Conservation (phyloP, 352 stramenopile species). For the Globisporangium splendens region DNA sequence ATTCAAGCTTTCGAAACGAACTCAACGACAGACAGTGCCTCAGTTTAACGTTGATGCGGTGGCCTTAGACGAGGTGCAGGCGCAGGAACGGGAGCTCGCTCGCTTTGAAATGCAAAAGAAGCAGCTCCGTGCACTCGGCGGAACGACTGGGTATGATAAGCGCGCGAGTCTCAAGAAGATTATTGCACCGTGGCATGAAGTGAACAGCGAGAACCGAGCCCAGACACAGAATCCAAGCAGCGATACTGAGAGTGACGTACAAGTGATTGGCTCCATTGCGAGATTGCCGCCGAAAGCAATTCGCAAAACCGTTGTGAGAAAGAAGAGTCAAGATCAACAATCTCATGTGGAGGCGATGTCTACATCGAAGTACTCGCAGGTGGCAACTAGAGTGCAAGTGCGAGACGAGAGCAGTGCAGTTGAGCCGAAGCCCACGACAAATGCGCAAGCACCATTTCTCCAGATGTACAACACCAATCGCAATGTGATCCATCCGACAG, state of each 20-base stretch:
- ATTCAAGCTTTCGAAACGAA: not conserved
- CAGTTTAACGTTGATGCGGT: slow-evolving; percentile 18
- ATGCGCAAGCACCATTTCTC: not conserved
- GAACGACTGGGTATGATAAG: not conserved
- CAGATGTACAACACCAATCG: not conserved
- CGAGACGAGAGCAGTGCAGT: not conserved
- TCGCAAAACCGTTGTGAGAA: not conserved
- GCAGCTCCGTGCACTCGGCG: slow-evolving; percentile 3
- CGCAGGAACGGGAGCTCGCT: slow-evolving; percentile 39
- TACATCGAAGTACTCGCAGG: too few species aligned
- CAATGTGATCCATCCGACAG: slow-evolving; percentile 6
- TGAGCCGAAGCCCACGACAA: too few species aligned
- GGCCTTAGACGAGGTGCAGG: slow-evolving; percentile 29
- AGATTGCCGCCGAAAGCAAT: not conserved
- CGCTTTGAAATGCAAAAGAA: slow-evolving; percentile 27
- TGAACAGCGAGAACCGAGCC: not conserved
- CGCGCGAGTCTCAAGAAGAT: not conserved
- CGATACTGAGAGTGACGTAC: slow-evolving; percentile 1
- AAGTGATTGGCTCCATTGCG: not conserved
- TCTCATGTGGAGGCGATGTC: too few species aligned
- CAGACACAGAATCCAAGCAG: not conserved
- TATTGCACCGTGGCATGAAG: too few species aligned
- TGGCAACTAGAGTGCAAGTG: not conserved
- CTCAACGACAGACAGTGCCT: not conserved
- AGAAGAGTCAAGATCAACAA: too few species aligned